phyloP scores from a whole-genome alignment of 2,329 filamentous ascomycete genomes.

The Pleurostoma richardsiae region DNA sequence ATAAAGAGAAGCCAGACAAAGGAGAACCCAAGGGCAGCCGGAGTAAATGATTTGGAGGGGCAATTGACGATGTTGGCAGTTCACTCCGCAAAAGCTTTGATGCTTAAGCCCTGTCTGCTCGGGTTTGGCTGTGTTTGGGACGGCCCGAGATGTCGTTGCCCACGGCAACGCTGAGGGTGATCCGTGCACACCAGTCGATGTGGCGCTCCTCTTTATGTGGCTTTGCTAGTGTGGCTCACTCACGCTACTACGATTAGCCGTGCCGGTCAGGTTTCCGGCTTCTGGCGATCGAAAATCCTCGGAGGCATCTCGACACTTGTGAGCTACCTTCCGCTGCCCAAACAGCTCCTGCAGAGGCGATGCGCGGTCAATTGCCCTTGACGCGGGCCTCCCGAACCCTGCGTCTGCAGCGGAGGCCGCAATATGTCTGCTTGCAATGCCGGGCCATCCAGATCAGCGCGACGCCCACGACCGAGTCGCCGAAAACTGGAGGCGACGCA shows the following conservation, averaged over 20 bases:
- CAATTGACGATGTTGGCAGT: too few species aligned
- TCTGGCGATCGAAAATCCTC: constrained; percentile 1
- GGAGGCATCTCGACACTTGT: constrained; percentile 5
- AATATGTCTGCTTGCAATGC: constrained; percentile 49
- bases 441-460: constrained; percentile 59
- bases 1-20: background rate
- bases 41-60: too few species aligned
- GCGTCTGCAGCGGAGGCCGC: constrained; percentile 16
- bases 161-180: too few species aligned
- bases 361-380: constrained; percentile 38
- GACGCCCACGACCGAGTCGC: constrained; percentile 51
- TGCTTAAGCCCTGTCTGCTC: too few species aligned
- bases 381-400: constrained; percentile 26
- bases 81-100: too few species aligned
- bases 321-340: background rate
- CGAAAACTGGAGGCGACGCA: constrained; percentile 45
- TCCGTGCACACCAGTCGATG: too few species aligned
- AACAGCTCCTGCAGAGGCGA: constrained; percentile 17
- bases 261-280: constrained; percentile 1
- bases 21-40: too few species aligned
- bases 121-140: too few species aligned
- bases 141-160: too few species aligned
- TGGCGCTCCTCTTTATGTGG: too few species aligned
- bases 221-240: too few species aligned
- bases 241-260: too few species aligned